Evolutionary conservation across 2,329 filamentous ascomycete genomes (phyloP).

Genomic region (Byssoonygena ceratinophila): DNA sequence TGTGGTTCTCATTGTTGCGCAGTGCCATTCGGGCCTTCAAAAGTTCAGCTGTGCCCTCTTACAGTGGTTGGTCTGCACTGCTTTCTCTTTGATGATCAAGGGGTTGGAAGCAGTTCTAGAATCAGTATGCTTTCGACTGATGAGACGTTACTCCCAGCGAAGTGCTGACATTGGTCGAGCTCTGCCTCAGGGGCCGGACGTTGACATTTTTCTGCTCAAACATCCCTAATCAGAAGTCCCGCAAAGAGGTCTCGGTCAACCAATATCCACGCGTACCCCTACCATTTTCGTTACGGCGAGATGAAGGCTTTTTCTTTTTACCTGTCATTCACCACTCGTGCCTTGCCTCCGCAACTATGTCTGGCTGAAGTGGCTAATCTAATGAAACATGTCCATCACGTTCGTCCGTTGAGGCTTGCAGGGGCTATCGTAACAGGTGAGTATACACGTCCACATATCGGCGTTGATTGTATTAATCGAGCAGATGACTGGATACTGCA

Average conservation of each 20-base stretch:
- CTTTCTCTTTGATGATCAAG: no score
- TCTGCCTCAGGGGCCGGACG: not conserved
- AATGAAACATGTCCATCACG: not conserved
- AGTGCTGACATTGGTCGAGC: not conserved
- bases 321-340: not conserved
- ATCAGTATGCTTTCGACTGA: not conserved
- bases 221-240: not conserved
- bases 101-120: not conserved
- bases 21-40: no score
- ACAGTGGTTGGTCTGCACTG: no score
- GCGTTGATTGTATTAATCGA: not conserved
- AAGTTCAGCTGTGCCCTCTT: no score
- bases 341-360: not conserved
- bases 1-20: no score
- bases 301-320: no score
- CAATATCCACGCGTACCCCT: no score
- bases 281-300: no score
- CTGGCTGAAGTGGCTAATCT: not conserved
- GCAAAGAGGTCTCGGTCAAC: no score
- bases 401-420: not conserved
- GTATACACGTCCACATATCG: not conserved
- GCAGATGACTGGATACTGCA: not conserved
- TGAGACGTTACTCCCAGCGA: not conserved
- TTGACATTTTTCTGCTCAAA: not conserved
- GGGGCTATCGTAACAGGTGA: not conserved